Conservation (phyloP, 352 stramenopile genomes). For the Pythium pyrilobum region DNA sequence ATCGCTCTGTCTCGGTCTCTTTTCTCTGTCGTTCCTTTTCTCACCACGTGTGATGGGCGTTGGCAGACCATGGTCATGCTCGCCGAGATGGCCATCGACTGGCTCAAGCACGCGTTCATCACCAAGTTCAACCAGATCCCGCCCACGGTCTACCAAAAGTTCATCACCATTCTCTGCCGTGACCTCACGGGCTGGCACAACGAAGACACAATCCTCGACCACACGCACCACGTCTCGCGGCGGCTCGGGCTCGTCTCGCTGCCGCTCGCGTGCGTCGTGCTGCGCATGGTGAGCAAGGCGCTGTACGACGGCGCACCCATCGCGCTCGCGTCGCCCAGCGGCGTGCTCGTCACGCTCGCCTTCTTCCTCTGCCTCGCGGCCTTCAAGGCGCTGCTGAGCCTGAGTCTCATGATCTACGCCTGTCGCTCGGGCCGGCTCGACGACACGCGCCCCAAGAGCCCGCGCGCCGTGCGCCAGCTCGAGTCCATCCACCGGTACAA, state of each 20-base stretch:
- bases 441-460: slow-evolving; percentile 63
- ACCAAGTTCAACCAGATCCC: slow-evolving; percentile 98
- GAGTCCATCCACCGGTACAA: slow-evolving; percentile 62
- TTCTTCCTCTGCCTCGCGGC: slow-evolving; percentile 73
- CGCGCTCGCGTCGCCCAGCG: slow-evolving; percentile 28
- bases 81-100: slow-evolving; percentile 96
- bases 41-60: not conserved
- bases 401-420: slow-evolving; percentile 76
- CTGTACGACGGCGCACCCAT: slow-evolving; percentile 37
- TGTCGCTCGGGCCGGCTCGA: slow-evolving; percentile 58
- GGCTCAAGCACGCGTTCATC: slow-evolving; percentile 99
- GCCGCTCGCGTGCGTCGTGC: slow-evolving; percentile 92
- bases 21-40: not conserved
- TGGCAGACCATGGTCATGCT: slow-evolving; percentile 85
- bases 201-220: slow-evolving; percentile 89
- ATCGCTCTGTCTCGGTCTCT: not conserved
- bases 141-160: slow-evolving; percentile 93
- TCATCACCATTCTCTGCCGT: slow-evolving; percentile 91
- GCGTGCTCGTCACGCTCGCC: slow-evolving; percentile 41
- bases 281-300: slow-evolving; percentile 72
- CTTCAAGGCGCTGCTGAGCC: slow-evolving; percentile 73
- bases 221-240: slow-evolving; percentile 93
- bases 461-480: slow-evolving; percentile 44
- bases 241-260: slow-evolving; percentile 92
- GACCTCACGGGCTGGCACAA: slow-evolving; percentile 94